Base-by-base conservation (phyloP, 805 yeast species). In the Hanseniaspora taiwanica region DNA sequence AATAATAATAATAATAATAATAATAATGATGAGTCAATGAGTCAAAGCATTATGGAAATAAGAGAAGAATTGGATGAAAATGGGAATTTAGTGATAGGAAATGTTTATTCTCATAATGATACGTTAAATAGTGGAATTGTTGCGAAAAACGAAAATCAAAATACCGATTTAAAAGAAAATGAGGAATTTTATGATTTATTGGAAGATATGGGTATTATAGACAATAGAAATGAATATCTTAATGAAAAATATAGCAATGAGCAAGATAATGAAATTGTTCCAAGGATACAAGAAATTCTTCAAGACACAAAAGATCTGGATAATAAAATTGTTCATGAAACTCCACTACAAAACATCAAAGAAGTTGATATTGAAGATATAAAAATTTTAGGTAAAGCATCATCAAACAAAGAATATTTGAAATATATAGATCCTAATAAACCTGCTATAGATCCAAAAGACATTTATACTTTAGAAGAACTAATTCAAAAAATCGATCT, bases 1-100 rank as follows among this genome's bases (percentile, higher is more conserved):
- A 81, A 77, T 40, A 57, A 87, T 29, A 95, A 86, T 56, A 95
- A 83, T 1, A 77, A 81, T n/a, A 96, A 76, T 0, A 75, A 81
- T 44, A 68, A 86, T 1, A 53, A 81, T 1, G 56, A 45, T 12
- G 53, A 74, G n/a, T 48, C 62, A 3, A 62, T 74, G 2, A 61
- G 48, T 19, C 50, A 49, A 41, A 46, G 44, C 7, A 20, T 79
- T 21, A 68, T 79, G 68, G 87, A 80, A 38, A 80, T 81, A 8
- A 61, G 69, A 17, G 89, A 79, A 51, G 71, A 70, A 39, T 55
- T 81, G 27, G 85, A 80, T 51, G 86, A 77, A 0, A 70, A 75
- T 8, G 86, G 68, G 1, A 68, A 42, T 14, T 25, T 39, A 4
- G 24, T 37, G 20, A 20, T 18, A 4, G 21, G 40, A 10, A 5